Evolutionary conservation across 768 basidiomycete genomes (phyloP).

Genomic region (Mycena rosella): DNA sequence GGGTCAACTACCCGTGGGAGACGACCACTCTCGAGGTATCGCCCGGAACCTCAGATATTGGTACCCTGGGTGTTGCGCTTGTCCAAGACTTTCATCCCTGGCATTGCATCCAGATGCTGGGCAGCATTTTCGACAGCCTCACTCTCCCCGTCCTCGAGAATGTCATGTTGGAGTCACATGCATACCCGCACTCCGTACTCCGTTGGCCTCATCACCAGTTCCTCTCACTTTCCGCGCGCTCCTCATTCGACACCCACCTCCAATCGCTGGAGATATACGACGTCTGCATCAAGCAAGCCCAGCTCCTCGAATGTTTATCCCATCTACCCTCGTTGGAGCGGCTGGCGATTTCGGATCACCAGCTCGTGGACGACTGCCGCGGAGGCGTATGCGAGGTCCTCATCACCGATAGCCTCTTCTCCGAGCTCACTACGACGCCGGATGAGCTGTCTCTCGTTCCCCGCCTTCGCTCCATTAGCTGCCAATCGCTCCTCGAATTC

Average conservation of each 20-base stretch:
- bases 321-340: neutral
- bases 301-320: slow-evolving; percentile 12
- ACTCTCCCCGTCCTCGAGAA: neutral
- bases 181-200: neutral
- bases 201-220: neutral
- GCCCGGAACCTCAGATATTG: neutral
- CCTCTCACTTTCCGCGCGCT: neutral
- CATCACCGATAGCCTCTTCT: neutral
- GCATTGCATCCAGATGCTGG: neutral
- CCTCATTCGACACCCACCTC: neutral
- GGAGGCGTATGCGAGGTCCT: neutral
- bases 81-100: neutral
- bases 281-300: neutral
- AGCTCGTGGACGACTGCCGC: neutral
- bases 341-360: slow-evolving; percentile 18
- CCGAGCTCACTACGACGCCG: neutral
- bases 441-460: neutral
- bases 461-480: neutral
- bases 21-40: neutral
- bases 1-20: neutral
- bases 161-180: neutral
- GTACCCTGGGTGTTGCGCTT: neutral
- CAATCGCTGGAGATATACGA: neutral
- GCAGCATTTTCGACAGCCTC: neutral
- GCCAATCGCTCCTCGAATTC: neutral